Base-by-base conservation (phyloP, 345 rosid genomes). In the Pistacia vera region DNA sequence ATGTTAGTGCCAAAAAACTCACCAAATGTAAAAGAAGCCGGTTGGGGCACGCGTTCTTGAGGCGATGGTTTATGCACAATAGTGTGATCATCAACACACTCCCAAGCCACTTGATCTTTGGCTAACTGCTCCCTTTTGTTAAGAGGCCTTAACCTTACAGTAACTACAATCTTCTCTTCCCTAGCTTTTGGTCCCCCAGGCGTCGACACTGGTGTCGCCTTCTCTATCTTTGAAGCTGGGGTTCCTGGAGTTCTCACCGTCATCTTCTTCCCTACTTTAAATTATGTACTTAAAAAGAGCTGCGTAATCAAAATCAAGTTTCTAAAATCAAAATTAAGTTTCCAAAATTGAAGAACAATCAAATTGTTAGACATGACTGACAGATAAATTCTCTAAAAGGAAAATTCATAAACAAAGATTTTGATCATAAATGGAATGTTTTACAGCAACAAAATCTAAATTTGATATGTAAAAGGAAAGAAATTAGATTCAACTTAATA, bases 81-180 rank as follows among this genome's bases (percentile, higher is more conserved):
- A 51, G 92, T 91, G 28, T 91, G 87, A 49, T 94, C 98, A 85
- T 92, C 97, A 8, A 90, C 78, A 70, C 99, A 97, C 48, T 94
- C 99, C 98, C 99, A 97, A 25, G 96, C 97, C 35, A 88, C 88
- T 85, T 85, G 97, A 75, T 94, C 99, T 83, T 92, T 94, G 59
- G 97, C 97, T 41, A 79, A 74, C 79, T 82, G 93, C 80, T 97
- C 98, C 87, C 84, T 94, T 85, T 90, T 97, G 87, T 85, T 94
- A 63, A 97, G 67, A 71, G 98, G 99, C 84, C 99, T 86, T 75
- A 97, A 82, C 69, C 99, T 81, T 16, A 97, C 98, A 5, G 98
- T 97, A 68, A 97, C 99, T 14, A 97, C 98, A 38, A 94, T 92
- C 85, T 94, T 97, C 91, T 97, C 99, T 78, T 97, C 99, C 79